Evolutionary conservation across 2,329 filamentous ascomycete species (phyloP), one percentile per base, ranked within the genome.

Genomic region (Epicoccum sorghinum): DNA sequence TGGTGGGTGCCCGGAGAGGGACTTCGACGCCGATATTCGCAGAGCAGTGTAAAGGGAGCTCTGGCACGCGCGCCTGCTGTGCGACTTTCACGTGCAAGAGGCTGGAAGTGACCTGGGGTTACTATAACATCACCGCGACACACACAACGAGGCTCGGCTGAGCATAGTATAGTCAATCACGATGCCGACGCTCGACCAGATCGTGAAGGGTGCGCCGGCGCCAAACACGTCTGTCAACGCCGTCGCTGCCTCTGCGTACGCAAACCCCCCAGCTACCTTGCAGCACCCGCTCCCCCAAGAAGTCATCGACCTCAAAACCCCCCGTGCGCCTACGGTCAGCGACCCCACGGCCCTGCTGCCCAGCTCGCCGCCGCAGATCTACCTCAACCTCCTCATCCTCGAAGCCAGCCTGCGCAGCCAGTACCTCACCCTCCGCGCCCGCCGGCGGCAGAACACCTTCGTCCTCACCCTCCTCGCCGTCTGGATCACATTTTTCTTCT

Each of bases 311-410:
- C 68, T 65, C 68, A 74, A 69, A 62, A 70, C 58, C 64, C 77
- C 48, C 60, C 78, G 55, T 23, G n/a, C 13, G 62, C 73, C 79
- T 60, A 62, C 64, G 67, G 73, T 79, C 52, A 75, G 78, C 52
- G 91, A 96, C 72, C 91, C 91, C 25, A 84, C 93, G 59, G 88
- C 87, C 66, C 86, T 88, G 58, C 86, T 93, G 13, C 93, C 93
- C n/a, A 93, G 90, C 70, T 91, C 91, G 13, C 93, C 93, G 40
- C 91, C 91, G 49, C 95, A 96, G 81, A 97, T 99, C 71, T 99
- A 99, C 78, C 87, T 99, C 68, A 99, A 99, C 77, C 88, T 99
- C 23, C 85, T 99, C 55, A 96, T 99, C 67, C 90, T 99, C 75
- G 95, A 99, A 75, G 92, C 91, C 43, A 96, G 92, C 4, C 82